Base-by-base conservation (phyloP, 441 rosid species). In the Euphorbia celastroides region DNA sequence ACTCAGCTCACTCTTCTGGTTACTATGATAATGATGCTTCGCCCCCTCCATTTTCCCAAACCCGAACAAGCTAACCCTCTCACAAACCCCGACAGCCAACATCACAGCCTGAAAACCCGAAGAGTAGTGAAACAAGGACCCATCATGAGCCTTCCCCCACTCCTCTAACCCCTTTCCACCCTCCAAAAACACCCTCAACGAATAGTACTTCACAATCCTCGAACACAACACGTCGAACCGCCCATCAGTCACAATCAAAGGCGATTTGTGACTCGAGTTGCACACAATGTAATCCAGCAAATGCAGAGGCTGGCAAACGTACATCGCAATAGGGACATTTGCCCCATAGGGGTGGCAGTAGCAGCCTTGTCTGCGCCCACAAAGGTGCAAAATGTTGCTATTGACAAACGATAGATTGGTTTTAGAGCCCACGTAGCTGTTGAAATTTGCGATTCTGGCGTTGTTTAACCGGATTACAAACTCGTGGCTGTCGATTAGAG, bases 41-140 rank as follows among this genome's bases (percentile, higher is more conserved):
- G 90, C 86, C 0, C 70, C 74, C 65, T 72, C 76, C n/a, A 79
- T 79, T 75, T 93, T 93, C 69, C 98, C 97, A 58, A 86, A 93
- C 32, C 98, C 98, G n/a, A 93, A 89, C 8, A 93, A 46, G 8
- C 88, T 73, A 38, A 90, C 97, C 75, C 72, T 76, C 50, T 93
- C 93, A 52, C 97, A 93, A 22, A 89, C 68, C 30, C 97, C 98
- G 16, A 81, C 71, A 0, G 97, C 86, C 22, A 93, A 80, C 93
- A 87, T 84, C 44, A 89, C 84, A 41, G 97, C 99, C 54, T 93
- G 97, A 84, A 90, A 81, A 48, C 97, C 98, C 1, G 98, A 93
- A 0, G 97, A 90, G 80, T 93, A 93, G 56, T 93, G 98, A 70
- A 93, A 93, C 84, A 85, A 57, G 2, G 84, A 67, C 3, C 92